A percentile compares a stretch with the other conserved stretches of the same genome.
These are phyloP conservation scores for Delonix regia DNA, from an alignment of 306 rosid species.

Conservation along the genomic window DNA sequence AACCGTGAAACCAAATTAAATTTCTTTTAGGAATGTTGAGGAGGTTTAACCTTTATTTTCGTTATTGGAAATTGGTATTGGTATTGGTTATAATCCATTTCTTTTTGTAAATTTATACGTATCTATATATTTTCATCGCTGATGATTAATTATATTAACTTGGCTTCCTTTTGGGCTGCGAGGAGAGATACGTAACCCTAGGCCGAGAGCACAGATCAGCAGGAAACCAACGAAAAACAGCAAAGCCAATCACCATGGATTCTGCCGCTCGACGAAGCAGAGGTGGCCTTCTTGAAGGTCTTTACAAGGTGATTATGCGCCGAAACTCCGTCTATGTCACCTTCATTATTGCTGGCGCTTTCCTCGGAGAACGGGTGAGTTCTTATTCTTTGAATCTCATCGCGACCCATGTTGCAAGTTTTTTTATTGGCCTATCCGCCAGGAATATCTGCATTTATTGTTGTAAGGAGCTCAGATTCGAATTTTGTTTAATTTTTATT, in stretches of 20 bases:
- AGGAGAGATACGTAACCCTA: constrained; percentile 24
- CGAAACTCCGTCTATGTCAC: constrained; percentile 68
- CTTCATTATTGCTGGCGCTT: constrained; percentile 73
- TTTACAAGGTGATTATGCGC: constrained; percentile 64
- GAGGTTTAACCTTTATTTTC: too few relatives aligned
- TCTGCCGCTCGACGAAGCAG: constrained; percentile 53
- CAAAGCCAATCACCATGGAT: constrained; percentile 43
- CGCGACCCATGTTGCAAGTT: neutral
- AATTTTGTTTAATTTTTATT: neutral
- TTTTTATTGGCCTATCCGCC: neutral
- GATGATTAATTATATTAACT: neutral
- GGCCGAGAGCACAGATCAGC: neutral
- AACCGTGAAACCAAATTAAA: too few relatives aligned
- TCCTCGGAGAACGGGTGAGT: constrained; percentile 70
- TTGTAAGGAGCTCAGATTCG: neutral
- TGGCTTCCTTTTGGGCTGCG: neutral
- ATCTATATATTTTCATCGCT: too few relatives aligned
- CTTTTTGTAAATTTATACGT: too few relatives aligned
- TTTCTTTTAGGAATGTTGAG: too few relatives aligned
- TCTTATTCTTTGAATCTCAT: neutral
- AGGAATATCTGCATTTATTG: neutral
- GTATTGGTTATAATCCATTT: too few relatives aligned
- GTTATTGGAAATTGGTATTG: too few relatives aligned
- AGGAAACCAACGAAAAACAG: neutral
- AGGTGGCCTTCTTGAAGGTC: constrained; percentile 65